Conservation (phyloP, 2,329 filamentous ascomycete genomes). For the Ascochyta viciae-villosae region DNA sequence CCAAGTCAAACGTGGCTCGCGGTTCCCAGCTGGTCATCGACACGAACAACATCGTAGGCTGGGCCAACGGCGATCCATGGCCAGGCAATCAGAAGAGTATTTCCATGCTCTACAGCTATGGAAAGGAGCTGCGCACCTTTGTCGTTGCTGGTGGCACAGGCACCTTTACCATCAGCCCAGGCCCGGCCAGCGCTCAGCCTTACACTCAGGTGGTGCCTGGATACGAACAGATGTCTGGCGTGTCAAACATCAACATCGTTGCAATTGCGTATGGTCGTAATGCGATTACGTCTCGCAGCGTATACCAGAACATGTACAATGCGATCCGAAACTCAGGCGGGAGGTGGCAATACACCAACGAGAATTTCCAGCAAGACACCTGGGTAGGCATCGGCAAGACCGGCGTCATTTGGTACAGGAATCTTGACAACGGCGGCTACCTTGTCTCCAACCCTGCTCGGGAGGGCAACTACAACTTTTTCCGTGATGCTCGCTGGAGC, state of each 20-base stretch:
- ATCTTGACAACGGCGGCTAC: conserved; percentile 3
- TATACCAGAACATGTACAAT: conserved; percentile 16
- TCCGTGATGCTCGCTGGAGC: conserved; percentile 6
- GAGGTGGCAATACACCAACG: conserved; percentile 14
- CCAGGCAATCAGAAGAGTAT: conserved; percentile 11
- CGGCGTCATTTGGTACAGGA: conserved; percentile 10
- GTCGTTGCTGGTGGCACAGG: conserved; percentile 1
- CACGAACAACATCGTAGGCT: conserved; percentile 13
- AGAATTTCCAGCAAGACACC: conserved; percentile 2
- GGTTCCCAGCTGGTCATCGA: conserved; percentile 13
- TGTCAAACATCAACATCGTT: conserved; percentile 14
- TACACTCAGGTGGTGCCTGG: conserved; percentile 6
- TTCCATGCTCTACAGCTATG: conserved; percentile 12
- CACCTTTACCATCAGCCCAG: conserved; percentile 4
- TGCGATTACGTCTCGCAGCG: conserved; percentile 6
- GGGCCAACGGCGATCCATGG: conserved; percentile 15
- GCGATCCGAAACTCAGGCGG: conserved; percentile 8
- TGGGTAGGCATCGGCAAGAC: conserved; percentile 4
- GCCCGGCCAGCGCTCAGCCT: conserved; percentile 7
- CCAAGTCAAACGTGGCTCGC: conserved; percentile 3
- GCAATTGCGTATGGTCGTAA: conserved; percentile 3
- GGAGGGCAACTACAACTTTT: conserved; percentile 13
- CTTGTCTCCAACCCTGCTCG: conserved; percentile 9
- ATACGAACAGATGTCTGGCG: conserved; percentile 13
- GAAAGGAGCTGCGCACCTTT: conserved; percentile 11